These are phyloP conservation scores for Candida insectorum DNA, from an alignment of 805 yeast species.

Conservation along the genomic window DNA sequence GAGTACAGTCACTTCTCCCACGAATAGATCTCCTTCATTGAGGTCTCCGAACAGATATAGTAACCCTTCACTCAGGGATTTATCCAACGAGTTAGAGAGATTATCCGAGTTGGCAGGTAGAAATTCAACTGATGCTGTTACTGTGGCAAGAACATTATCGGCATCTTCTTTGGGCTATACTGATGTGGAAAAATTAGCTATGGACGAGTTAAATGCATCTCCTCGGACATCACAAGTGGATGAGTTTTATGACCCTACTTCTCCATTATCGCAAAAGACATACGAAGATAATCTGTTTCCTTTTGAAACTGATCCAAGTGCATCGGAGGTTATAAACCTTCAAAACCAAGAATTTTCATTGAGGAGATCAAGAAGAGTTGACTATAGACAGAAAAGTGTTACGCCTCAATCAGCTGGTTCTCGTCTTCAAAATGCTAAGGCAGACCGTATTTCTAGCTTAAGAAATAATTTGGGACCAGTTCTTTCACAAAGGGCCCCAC, in stretches of 20 bases:
- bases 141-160: slow-evolving; percentile 76
- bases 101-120: slow-evolving; percentile 75
- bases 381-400: slow-evolving; percentile 28
- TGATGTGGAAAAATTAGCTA: slow-evolving; percentile 44
- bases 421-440: slow-evolving; percentile 20
- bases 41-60: slow-evolving; percentile 17
- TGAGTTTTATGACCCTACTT: slow-evolving; percentile 22
- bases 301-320: slow-evolving; percentile 9
- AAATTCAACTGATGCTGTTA: slow-evolving; percentile 75
- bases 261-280: slow-evolving; percentile 12
- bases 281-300: slow-evolving; percentile 12
- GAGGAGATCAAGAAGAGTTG: slow-evolving; percentile 37
- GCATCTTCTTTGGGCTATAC: slow-evolving; percentile 63
- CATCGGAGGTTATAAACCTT: slow-evolving; percentile 6
- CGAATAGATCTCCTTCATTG: not conserved
- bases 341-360: slow-evolving; percentile 23
- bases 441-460: slow-evolving; percentile 19
- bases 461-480: slow-evolving; percentile 14
- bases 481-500: no score
- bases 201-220: slow-evolving; percentile 28
- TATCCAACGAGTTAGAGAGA: slow-evolving; percentile 71
- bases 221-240: slow-evolving; percentile 12
- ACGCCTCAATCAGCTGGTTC: slow-evolving; percentile 18
- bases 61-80: slow-evolving; percentile 65
- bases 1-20: slow-evolving; percentile 1